Percentiles rank a stretch among this genome's conserved stretches.
These are phyloP conservation scores for Erodium texanum DNA, from an alignment of 441 rosid genomes.

Conservation along the genomic window DNA sequence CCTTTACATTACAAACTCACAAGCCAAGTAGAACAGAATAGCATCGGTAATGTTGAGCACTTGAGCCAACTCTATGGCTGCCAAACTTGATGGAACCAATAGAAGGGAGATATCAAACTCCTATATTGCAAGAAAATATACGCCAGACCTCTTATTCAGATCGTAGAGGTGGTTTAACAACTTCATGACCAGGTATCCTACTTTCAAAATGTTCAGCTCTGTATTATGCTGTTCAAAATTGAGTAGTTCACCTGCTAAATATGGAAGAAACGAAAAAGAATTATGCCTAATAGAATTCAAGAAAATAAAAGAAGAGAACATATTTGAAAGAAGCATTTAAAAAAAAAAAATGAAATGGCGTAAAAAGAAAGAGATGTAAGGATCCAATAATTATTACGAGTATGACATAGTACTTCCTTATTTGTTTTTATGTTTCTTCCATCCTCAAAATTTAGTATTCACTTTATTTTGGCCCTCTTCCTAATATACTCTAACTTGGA, in stretches of 20 bases:
- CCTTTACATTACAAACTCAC: slow-evolving; percentile 16
- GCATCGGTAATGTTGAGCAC: slow-evolving; percentile 4
- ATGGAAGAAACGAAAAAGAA: not conserved
- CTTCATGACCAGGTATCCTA: slow-evolving; percentile 2
- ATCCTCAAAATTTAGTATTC: not conserved
- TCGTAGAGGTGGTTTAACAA: not conserved
- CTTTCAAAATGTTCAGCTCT: not conserved
- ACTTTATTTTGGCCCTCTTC: not conserved
- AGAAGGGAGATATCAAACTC: slow-evolving; percentile 9
- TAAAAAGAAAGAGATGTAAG: not conserved
- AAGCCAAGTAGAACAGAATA: slow-evolving; percentile 12
- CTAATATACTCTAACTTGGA: not conserved
- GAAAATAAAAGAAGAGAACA: not conserved
- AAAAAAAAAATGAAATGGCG: not conserved
- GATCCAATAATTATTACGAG: not conserved
- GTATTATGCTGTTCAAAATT: not conserved
- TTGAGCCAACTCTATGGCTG: slow-evolving; percentile 10
- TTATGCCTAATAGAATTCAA: not conserved
- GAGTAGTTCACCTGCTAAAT: not conserved
- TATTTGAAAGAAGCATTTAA: not conserved
- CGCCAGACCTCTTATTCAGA: slow-evolving; percentile 6
- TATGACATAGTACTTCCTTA: not conserved
- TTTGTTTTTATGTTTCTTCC: not conserved
- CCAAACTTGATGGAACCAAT: slow-evolving; percentile 1
- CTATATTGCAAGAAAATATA: slow-evolving; percentile 4